Percentiles rank a stretch among this genome's conserved stretches.
Evolutionary conservation across 2,329 filamentous ascomycete species (phyloP).

Genomic region (Ceratocystis eucalypticola): DNA sequence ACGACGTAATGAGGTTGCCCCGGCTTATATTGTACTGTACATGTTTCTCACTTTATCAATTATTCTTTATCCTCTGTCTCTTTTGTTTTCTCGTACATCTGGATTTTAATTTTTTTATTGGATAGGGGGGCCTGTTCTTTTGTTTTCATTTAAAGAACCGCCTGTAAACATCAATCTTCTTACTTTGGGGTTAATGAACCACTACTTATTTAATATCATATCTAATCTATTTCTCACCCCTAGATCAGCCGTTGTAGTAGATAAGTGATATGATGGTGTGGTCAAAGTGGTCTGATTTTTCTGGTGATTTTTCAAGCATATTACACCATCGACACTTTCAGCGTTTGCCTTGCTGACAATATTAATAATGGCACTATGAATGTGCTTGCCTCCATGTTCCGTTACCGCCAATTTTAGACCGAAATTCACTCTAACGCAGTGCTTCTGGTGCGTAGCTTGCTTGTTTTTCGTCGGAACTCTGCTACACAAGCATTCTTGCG

Average conservation of each 20-base stretch:
- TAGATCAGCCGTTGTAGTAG: neutral
- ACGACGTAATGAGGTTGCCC: constrained; percentile 1
- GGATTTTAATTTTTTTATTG: too few relatives aligned
- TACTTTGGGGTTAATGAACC: neutral
- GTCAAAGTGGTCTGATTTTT: neutral
- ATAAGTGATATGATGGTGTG: neutral
- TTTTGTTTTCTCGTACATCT: neutral
- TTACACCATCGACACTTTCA: too few relatives aligned
- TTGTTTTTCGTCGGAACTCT: too few relatives aligned
- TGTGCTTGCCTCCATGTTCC: too few relatives aligned
- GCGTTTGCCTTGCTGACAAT: too few relatives aligned
- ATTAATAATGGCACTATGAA: too few relatives aligned
- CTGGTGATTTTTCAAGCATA: neutral
- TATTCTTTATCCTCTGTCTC: neutral
- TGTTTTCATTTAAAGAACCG: too few relatives aligned
- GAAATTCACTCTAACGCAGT: too few relatives aligned
- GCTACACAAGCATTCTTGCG: too few relatives aligned
- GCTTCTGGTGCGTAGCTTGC: too few relatives aligned
- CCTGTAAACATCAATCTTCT: neutral
- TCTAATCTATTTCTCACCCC: neutral
- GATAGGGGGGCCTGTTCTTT: too few relatives aligned
- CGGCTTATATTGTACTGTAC: neutral
- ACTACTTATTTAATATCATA: neutral
- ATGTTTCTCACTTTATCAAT: neutral
- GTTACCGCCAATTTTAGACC: too few relatives aligned